Base-by-base conservation (phyloP, 2,329 filamentous ascomycete genomes). In the Myriosclerotinia curreyana region DNA sequence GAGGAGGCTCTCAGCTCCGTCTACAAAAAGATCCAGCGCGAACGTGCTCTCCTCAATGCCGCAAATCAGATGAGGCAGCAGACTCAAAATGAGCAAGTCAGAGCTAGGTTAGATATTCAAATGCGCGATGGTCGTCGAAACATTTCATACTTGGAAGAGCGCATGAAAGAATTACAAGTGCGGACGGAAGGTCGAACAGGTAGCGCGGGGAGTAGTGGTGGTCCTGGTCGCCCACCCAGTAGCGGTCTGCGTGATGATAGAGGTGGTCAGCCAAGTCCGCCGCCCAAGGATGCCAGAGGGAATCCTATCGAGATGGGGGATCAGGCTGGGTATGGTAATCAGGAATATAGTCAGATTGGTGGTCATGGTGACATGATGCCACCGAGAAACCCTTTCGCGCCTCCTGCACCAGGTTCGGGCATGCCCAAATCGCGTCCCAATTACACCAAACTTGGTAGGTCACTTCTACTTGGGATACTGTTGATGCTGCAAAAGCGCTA, bases 11-110 rank as follows among this genome's bases (percentile, higher is more conserved):
- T 87, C 78, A 86, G 86, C 79, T 90, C 92, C 77, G 92, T 99
- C 80, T 87, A 90, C 80, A 90, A 88, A 81, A 98, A 99, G 89
- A 98, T 99, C 78, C 92, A 97, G 82, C 88, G 94, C 77, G 95
- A 99, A 80, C 94, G 93, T 83, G 90, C 89, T 73, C 87, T 98
- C 75, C 95, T 99, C 82, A 90, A 90, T 77, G 94, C 92, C 73
- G 94, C 94, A 71, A 95, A 91, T 79, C 86, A 90, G 72, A 96
- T 99, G 93, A 90, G 92, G 79, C 89, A 93, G 79, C 93, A 95
- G 77, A 97, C 94, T 72, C 91, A 92, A 80, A 99, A 99, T 78
- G 90, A 93, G 71, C 85, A 87, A 67, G 94, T 98, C 69, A 89
- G 92, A 75, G 93, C 93, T 72, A 87, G 92, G 74, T 87, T 96